Base-by-base conservation (phyloP, 2,329 filamentous ascomycete genomes). In the Neoarthrinium moseri region DNA sequence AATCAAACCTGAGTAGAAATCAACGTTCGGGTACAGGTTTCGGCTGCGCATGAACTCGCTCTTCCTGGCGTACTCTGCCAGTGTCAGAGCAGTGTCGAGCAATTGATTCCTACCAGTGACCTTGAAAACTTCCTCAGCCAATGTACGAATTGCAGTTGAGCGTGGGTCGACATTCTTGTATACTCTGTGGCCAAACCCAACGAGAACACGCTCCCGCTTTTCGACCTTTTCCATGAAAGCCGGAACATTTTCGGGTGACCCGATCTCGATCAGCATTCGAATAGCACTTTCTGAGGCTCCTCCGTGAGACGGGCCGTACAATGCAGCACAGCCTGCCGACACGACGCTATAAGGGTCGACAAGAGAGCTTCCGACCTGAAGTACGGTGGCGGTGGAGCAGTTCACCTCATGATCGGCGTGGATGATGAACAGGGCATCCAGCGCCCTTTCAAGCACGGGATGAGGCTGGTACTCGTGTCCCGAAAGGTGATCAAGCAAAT, bases 341-440 rank as follows among this genome's bases (percentile, higher is more conserved):
- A 81, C 73, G 15, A 77, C 68, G 51, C 72, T 78, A 49, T 68
- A 80, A 0, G 78, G 77, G 53, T 82, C 80, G 0, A 80, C 73
- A 10, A 82, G 60, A 0, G 75, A 76, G 45, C 73, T 78, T 6
- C 78, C 77, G 17, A 80, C 76, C 46, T 81, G 75, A 13, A 82
- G 62, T 24, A 79, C 70, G 2, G 78, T 75, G 1, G 78, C 77
- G 0, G 77, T 80, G 2, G 75, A 77, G 55, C 76, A 73, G 52
- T 80, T 80, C 58, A 82, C 75, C 49, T 80, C 80, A 55, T 83
- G 78, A 52, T 83, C 79, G 2, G 76, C 73, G 51, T 80, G 76
- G 20, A 82, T 69, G 44, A 80, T 74, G 54, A 78, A 78, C 3
- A 82, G 67, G 5, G 70, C 68, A 43, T 80, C 74, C 13, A 81